Base-by-base conservation (phyloP, 176 grass and related monocot species). In the Bothriochloa decipiens region DNA sequence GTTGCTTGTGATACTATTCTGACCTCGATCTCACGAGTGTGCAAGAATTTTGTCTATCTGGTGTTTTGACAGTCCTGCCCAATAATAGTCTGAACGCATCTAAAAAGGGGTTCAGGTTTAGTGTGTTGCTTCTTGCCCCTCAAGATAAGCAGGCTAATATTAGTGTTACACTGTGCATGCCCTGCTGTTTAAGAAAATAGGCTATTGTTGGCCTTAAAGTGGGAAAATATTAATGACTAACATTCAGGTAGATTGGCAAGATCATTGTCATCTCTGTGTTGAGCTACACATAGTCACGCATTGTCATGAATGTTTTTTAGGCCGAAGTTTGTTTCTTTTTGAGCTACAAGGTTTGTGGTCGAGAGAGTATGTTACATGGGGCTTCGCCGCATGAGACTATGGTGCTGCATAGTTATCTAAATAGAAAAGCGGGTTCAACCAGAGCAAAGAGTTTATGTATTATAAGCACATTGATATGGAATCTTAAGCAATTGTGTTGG, bases 181-280 rank as follows among this genome's bases (percentile, higher is more conserved):
- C 37, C 0, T 78, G 25, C 36, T 57, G 63, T 89, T 70, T 46
- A 83, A 50, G 68, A 46, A 66, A 11, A 6, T 10, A 62, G 27
- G 22, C 68, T 73, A 83, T 78, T 78, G 16, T 78, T 82, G 78
- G 43, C 27, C 83, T 77, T 68, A 17, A 77, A 25, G 63, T 41
- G 13, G 55, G 60, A 4, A 78, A 35, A 45, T 73, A 78, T 60
- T 82, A 73, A 36, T 57, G 77, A 32, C 20, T 77, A 42, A 29
- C 47, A 77, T 64, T 83, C 8, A 71, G 20, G 14, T 65, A 29
- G 27, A 25, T 77, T 43, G n/a, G 33, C 10, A 64, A 64, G 42
- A 25, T 36, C 9, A 6, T 40, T 5, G 25, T 2, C 20, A 13
- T 70, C 9, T 27, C 35, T 84, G 12, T 52, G 20, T 55, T 55